Evolutionary conservation across 805 yeast genomes (phyloP).

Genomic region (Zygoascus ofunaensis): DNA sequence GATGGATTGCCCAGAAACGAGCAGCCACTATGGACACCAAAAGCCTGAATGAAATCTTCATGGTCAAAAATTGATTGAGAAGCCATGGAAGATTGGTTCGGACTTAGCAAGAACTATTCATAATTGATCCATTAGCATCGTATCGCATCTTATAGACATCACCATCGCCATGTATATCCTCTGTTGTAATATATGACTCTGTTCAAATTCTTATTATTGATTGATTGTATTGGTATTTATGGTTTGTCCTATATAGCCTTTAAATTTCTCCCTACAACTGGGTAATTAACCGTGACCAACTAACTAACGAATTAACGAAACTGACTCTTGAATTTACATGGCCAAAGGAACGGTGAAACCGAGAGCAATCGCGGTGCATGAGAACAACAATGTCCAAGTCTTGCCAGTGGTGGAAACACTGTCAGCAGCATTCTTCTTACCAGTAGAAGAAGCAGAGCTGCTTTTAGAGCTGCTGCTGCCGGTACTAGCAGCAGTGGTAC

Average conservation of each 20-base stretch:
- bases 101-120: no score
- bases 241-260: not conserved
- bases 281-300: no score
- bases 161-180: no score
- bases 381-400: conserved; percentile 1
- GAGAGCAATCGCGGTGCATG: conserved; percentile 3
- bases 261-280: not conserved
- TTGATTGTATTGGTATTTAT: not conserved
- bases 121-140: no score
- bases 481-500: conserved; percentile 25
- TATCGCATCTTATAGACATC: no score
- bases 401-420: not conserved
- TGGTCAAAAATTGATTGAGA: conserved; percentile 44
- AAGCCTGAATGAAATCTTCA: conserved; percentile 85
- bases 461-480: conserved; percentile 14
- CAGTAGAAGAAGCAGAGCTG: conserved; percentile 2
- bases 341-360: conserved; percentile 1
- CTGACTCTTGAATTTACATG: not conserved
- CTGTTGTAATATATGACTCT: no score
- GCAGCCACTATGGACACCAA: conserved; percentile 86
- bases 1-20: conserved; percentile 81
- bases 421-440: conserved; percentile 2
- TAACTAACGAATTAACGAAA: no score
- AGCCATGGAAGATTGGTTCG: no score
- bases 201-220: no score